These are phyloP conservation scores for Fragilaria radians DNA, from an alignment of 108 stramenopile genomes.

Conservation along the genomic window DNA sequence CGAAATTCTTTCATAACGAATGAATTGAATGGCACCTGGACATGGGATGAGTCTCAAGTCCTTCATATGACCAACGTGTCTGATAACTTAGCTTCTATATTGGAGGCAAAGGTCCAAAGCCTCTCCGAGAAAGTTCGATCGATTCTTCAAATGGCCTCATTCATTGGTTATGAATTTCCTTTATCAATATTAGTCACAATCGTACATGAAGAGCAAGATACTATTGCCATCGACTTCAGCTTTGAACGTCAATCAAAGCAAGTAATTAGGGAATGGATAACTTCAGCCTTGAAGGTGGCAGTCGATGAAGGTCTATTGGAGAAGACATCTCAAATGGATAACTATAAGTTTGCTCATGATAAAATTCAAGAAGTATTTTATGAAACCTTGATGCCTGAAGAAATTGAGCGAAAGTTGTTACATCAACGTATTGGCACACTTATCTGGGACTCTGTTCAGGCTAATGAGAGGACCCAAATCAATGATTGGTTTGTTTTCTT, in stretches of 20 bases:
- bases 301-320: neutral
- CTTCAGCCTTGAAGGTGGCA: neutral
- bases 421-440: neutral
- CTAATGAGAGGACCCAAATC: neutral
- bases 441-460: neutral
- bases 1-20: no score
- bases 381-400: neutral
- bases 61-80: no score
- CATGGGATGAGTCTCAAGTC: no score
- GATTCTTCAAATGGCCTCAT: neutral
- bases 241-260: neutral
- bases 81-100: no score
- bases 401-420: neutral
- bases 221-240: neutral
- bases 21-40: no score
- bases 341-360: neutral
- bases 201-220: neutral
- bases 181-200: neutral
- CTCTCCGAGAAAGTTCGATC: neutral
- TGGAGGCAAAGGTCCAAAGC: neutral
- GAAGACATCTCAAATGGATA: neutral
- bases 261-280: neutral
- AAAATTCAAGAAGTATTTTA: slow-evolving; percentile 1
- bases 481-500: neutral
- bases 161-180: neutral